These are phyloP conservation scores for Kernera saxatilis DNA, from an alignment of 345 rosid genomes.

Conservation along the genomic window DNA sequence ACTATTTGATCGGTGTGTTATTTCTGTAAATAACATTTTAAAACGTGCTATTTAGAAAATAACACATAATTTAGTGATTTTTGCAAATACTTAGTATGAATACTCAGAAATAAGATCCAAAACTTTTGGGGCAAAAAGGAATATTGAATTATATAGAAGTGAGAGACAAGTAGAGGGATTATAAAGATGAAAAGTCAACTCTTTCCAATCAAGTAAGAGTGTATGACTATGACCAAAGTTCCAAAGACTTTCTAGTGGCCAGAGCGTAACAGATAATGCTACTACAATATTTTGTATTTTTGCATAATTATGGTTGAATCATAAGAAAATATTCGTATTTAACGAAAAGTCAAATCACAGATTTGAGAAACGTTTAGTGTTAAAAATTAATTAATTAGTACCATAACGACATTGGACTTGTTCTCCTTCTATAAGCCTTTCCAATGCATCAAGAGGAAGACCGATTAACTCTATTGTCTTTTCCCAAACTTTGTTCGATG, in stretches of 20 bases:
- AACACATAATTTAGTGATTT: no score
- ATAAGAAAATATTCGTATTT: neutral
- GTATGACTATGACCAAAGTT: conserved; percentile 15
- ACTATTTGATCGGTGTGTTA: no score
- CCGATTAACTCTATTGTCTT: conserved; percentile 75
- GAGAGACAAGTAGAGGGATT: neutral
- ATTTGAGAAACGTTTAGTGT: no score
- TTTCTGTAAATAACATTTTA: no score
- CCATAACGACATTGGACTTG: conserved; percentile 42
- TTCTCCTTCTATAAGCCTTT: conserved; percentile 53
- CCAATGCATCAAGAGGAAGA: conserved; percentile 66
- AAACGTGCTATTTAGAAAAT: no score
- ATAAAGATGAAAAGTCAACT: neutral
- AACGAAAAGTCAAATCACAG: conserved; percentile 4
- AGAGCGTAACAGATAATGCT: neutral
- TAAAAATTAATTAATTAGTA: neutral
- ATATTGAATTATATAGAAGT: no score
- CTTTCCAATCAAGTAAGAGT: neutral
- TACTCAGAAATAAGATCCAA: no score
- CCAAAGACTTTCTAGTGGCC: neutral
- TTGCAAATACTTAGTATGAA: no score
- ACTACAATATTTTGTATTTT: no score
- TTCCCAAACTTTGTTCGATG: conserved; percentile 57
- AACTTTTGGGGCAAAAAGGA: no score
- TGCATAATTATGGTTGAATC: no score